Conservation (phyloP, 2,329 filamentous ascomycete genomes). For the Fonsecaea monophora region DNA sequence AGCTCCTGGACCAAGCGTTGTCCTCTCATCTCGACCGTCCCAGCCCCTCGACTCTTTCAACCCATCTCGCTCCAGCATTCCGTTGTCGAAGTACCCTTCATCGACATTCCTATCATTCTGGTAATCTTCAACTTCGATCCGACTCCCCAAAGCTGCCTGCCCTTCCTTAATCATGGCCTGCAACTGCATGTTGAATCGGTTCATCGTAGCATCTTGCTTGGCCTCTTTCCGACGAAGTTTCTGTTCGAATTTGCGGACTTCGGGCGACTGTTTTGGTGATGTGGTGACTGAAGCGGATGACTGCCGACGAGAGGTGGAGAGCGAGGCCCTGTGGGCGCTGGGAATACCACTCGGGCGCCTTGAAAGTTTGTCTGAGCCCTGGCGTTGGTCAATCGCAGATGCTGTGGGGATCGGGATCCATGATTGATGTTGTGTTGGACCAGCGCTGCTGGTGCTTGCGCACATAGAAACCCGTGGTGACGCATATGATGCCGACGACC, state of each 20-base stretch:
- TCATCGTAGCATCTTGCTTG: conserved; percentile 79
- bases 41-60: not conserved
- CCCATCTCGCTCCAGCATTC: conserved; percentile 4
- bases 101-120: conserved; percentile 37
- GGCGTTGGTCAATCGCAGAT: not conserved
- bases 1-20: not conserved
- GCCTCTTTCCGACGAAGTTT: conserved; percentile 74
- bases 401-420: conserved; percentile 4
- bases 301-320: conserved; percentile 32
- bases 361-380: not conserved
- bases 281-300: conserved; percentile 12
- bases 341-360: conserved; percentile 20
- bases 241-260: conserved; percentile 77
- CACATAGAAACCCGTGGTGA: conserved; percentile 33
- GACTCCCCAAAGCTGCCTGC: conserved; percentile 81
- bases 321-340: conserved; percentile 20
- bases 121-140: conserved; percentile 58
- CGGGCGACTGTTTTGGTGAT: conserved; percentile 45
- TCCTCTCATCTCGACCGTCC: not conserved
- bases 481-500: conserved; percentile 53
- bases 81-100: conserved; percentile 30
- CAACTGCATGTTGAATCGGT: conserved; percentile 77
- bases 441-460: conserved; percentile 4
- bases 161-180: conserved; percentile 89
- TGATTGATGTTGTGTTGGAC: conserved; percentile 13